phyloP scores from a whole-genome alignment of 2,329 filamentous ascomycete species.

The Epichloe typhina region DNA sequence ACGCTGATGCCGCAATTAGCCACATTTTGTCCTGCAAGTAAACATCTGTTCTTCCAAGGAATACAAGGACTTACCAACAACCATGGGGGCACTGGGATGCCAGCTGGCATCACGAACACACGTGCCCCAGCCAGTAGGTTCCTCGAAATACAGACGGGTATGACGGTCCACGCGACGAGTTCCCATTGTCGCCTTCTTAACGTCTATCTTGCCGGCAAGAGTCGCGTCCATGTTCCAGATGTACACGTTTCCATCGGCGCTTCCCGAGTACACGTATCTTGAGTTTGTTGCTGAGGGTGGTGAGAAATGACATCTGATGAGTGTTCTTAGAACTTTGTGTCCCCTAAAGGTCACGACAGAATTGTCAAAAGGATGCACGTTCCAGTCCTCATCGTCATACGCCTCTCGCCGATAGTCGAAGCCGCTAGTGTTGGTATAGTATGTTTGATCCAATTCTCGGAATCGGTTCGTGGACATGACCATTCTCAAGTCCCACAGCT shows the following conservation, averaged over 20 bases:
- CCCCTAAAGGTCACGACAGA: conserved; percentile 88
- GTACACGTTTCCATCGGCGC: conserved; percentile 77
- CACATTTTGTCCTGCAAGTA: neutral
- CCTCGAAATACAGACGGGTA: conserved; percentile 43
- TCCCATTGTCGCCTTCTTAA: conserved; percentile 54
- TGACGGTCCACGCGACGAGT: conserved; percentile 42
- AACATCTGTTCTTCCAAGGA: neutral
- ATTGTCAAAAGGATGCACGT: conserved; percentile 63
- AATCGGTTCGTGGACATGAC: conserved; percentile 64
- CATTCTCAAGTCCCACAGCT: conserved; percentile 89
- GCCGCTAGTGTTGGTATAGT: conserved; percentile 37
- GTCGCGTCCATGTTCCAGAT: conserved; percentile 93
- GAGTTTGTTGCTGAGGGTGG: conserved; percentile 76
- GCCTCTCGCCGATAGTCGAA: conserved; percentile 64
- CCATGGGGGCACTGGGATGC: conserved; percentile 73
- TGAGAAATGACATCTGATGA: conserved; percentile 92
- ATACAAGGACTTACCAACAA: conserved; percentile 42
- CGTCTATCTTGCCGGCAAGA: conserved; percentile 63
- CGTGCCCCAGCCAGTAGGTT: conserved; percentile 51
- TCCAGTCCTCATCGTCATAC: conserved; percentile 52
- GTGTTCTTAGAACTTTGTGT: conserved; percentile 74
- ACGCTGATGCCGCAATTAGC: conserved; percentile 38
- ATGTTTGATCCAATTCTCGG: conserved; percentile 39
- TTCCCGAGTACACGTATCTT: conserved; percentile 86
- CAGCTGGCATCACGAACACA: conserved; percentile 81